Evolutionary conservation across 169 alveolate genomes (phyloP), one percentile per base, ranked within the genome.

Genomic region (Plasmodium reichenowi): DNA sequence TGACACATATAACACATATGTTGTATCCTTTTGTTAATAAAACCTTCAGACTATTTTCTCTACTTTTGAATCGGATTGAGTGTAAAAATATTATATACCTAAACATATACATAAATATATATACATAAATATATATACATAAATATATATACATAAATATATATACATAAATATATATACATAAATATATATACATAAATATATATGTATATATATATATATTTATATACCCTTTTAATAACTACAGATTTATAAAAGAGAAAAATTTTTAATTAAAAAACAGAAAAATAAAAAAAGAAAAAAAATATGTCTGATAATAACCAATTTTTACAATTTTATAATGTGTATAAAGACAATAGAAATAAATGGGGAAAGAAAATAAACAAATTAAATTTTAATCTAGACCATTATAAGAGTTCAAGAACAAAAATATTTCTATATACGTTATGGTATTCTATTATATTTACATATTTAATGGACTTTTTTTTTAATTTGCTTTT

Each of bases 371-470:
- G 67, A 26, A 12, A 56, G 50, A 47, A 74, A 45, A 68, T 83
- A 58, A 71, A 83, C 5, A 83, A 59, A 70, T 22, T 83, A 59
- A 71, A 83, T 72, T 45, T 83, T 20, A 62, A 83, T 54, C 43
- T 83, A 68, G 85, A 67, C 12, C 58, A 58, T 50, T 83, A 83
- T 59, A 83, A 83, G 71, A 70, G 73, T 24, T 22, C 6, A 24
- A 67, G 47, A 58, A 83, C 91, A 22, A 83, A 56, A 70, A 68
- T 70, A 56, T 83, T 83, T 56, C 32, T 83, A 10, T 83, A 83
- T 47, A 45, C 26, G 24, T 26, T 83, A 58, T 83, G 91, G 91
- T 56, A 63, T 50, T 10, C 60, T 17, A 17, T 83, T 47, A 15
- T 71, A 68, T 70, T 83, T 68, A 83, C 22, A 68, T 83, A 70